phyloP scores from a whole-genome alignment of 352 stramenopile genomes.

The Phytophthora nicotianae region DNA sequence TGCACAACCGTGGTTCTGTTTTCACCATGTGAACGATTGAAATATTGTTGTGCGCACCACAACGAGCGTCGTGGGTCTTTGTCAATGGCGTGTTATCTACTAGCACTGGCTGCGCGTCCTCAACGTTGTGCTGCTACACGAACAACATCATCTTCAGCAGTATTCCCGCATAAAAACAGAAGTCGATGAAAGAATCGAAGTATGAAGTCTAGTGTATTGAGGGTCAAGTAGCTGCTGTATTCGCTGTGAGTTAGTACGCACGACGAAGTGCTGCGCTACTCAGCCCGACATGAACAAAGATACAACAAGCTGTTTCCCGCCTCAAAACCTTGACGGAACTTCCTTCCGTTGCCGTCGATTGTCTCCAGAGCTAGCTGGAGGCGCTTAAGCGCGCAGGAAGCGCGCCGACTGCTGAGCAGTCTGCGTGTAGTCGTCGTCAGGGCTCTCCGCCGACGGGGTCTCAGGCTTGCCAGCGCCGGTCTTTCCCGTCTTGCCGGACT shows the following conservation, averaged over 20 bases:
- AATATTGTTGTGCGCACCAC: too few relatives aligned
- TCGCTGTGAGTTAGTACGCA: constrained; percentile 27
- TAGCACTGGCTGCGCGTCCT: too few relatives aligned
- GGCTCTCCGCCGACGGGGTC: constrained; percentile 21
- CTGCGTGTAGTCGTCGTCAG: constrained; percentile 34
- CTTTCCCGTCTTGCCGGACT: constrained; percentile 31
- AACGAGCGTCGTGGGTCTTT: too few relatives aligned
- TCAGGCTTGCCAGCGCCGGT: constrained; percentile 15
- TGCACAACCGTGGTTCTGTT: too few relatives aligned
- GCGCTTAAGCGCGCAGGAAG: constrained; percentile 31
- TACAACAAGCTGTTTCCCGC: constrained; percentile 34
- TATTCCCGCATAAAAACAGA: too few relatives aligned
- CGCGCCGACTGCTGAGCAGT: constrained; percentile 20
- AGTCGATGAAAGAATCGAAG: not conserved
- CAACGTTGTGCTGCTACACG: too few relatives aligned
- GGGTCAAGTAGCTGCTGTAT: constrained; percentile 25
- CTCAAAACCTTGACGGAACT: constrained; percentile 38
- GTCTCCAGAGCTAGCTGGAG: constrained; percentile 16
- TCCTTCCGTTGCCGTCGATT: constrained; percentile 37
- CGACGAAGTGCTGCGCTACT: constrained; percentile 9
- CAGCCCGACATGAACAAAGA: constrained; percentile 33
- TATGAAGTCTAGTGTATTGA: constrained; percentile 28
- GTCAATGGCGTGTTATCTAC: too few relatives aligned
- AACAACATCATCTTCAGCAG: too few relatives aligned
- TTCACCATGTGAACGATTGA: too few relatives aligned